These are phyloP conservation scores for Talaromyces wortmannii DNA, from an alignment of 495 filamentous ascomycete species.

Conservation along the genomic window DNA sequence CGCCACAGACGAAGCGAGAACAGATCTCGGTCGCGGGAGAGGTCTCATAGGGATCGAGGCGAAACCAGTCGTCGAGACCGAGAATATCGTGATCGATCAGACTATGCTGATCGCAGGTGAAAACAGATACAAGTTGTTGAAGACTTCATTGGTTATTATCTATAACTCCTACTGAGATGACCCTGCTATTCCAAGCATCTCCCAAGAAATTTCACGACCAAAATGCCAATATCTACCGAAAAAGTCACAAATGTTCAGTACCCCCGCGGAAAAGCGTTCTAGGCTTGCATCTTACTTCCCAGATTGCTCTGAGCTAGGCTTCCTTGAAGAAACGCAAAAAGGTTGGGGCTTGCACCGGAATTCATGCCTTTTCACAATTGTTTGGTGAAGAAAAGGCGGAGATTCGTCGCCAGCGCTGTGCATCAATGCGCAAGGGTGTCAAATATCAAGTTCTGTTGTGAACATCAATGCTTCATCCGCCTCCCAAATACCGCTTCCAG, in stretches of 20 bases:
- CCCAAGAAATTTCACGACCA: too few species aligned
- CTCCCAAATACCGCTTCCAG: constrained; percentile 74
- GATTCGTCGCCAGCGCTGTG: not conserved
- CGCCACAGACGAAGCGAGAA: constrained; percentile 29
- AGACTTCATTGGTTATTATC: not conserved
- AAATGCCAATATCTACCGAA: too few species aligned
- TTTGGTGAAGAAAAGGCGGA: not conserved
- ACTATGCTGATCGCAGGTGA: not conserved
- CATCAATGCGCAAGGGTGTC: not conserved
- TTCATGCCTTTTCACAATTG: too few species aligned
- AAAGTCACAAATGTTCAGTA: too few species aligned
- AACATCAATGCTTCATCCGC: constrained; percentile 18
- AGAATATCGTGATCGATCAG: constrained; percentile 2
- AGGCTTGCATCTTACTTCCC: too few species aligned
- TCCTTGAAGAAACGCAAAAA: too few species aligned
- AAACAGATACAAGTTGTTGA: not conserved
- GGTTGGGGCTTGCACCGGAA: too few species aligned
- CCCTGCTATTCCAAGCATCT: too few species aligned
- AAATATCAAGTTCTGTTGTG: not conserved
- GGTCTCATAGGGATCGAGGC: constrained; percentile 1
- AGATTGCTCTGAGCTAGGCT: too few species aligned
- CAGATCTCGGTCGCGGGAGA: constrained; percentile 22
- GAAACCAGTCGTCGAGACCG: constrained; percentile 14
- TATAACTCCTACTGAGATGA: not conserved
- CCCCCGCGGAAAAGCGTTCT: too few species aligned